Conservation (phyloP, 768 basidiomycete genomes). For the Rhodosporidiobolus odoratus region DNA sequence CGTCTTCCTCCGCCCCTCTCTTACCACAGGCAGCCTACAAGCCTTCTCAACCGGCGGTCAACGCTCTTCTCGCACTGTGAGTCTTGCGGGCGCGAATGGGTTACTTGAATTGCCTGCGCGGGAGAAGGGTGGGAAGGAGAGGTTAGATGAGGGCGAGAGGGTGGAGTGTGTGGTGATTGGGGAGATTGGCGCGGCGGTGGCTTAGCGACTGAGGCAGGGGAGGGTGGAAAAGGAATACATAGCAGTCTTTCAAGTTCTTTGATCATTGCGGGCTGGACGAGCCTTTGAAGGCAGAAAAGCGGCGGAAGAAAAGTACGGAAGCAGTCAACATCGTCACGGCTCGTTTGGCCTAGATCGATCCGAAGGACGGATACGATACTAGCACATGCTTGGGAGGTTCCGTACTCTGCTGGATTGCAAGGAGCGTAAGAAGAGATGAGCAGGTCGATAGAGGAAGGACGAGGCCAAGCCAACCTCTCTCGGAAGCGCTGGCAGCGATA, state of each 20-base stretch:
- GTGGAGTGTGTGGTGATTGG: slow-evolving; percentile 65
- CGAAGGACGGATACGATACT: too few species aligned
- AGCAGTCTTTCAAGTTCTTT: too few species aligned
- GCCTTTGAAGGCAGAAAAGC: background rate
- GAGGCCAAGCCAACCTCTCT: too few species aligned
- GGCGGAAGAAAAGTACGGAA: background rate
- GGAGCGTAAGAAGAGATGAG: too few species aligned
- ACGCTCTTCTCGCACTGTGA: slow-evolving; percentile 73
- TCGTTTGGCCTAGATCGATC: too few species aligned
- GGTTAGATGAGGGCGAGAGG: slow-evolving; percentile 56
- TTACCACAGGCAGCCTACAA: slow-evolving; percentile 14
- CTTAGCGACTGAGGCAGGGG: too few species aligned
- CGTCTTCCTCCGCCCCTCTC: slow-evolving; percentile 55
- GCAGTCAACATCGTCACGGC: too few species aligned
- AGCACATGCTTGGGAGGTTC: too few species aligned
- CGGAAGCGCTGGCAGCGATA: too few species aligned
- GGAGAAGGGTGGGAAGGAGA: slow-evolving; percentile 44
- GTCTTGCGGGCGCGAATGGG: slow-evolving; percentile 73
- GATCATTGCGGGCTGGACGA: too few species aligned
- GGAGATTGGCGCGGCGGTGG: slow-evolving; percentile 48
- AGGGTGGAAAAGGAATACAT: background rate
- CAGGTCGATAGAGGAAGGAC: too few species aligned
- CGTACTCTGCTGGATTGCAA: too few species aligned
- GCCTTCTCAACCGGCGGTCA: slow-evolving; percentile 83
- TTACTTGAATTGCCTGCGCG: slow-evolving; percentile 62